Evolutionary conservation across 352 stramenopile genomes (phyloP).

Genomic region (Pythium chondricola): DNA sequence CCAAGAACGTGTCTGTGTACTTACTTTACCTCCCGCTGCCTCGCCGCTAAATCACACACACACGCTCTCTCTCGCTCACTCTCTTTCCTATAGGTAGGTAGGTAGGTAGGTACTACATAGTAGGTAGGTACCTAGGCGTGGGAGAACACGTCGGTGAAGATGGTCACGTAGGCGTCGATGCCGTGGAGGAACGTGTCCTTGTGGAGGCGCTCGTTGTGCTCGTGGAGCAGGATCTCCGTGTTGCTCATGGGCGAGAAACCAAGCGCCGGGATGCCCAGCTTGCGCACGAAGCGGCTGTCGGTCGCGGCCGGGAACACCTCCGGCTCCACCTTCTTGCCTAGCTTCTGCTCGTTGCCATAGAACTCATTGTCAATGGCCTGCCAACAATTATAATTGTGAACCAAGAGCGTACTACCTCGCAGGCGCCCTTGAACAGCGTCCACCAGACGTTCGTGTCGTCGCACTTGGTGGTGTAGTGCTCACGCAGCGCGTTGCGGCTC

Average conservation of each 20-base stretch:
- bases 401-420: conserved; percentile 18
- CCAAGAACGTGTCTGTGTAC: too few relatives aligned
- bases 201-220: conserved; percentile 95
- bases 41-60: too few relatives aligned
- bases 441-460: conserved; percentile 52
- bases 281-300: conserved; percentile 90
- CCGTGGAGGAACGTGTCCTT: conserved; percentile 90
- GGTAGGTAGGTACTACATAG: too few relatives aligned
- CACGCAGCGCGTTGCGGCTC: conserved; percentile 29
- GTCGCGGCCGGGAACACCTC: conserved; percentile 95
- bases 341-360: conserved; percentile 21
- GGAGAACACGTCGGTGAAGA: conserved; percentile 48
- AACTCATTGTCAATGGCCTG: background rate
- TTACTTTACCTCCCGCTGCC: too few relatives aligned
- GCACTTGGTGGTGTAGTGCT: conserved; percentile 60
- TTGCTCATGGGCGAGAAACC: conserved; percentile 95
- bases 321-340: conserved; percentile 62
- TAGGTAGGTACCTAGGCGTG: too few relatives aligned
- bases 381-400: background rate
- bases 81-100: too few relatives aligned
- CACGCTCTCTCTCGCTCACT: too few relatives aligned
- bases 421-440: conserved; percentile 47
- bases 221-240: conserved; percentile 92
- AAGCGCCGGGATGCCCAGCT: conserved; percentile 88
- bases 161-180: conserved; percentile 82